A percentile compares a stretch with the other conserved stretches of the same genome.
Evolutionary conservation across 441 rosid genomes (phyloP).

Genomic region (Aleurites moluccanus): DNA sequence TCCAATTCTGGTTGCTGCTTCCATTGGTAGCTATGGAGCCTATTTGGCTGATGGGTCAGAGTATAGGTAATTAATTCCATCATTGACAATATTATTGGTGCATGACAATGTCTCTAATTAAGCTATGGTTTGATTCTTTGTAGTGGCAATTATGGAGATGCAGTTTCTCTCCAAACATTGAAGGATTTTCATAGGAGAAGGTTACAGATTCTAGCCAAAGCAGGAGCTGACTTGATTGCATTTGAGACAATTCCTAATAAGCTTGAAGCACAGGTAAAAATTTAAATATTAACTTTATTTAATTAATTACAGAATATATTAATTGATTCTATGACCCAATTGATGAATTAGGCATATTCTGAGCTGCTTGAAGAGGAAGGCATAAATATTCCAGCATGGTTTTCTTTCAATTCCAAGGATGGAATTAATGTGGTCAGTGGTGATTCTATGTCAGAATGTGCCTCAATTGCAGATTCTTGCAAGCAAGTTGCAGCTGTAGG

Average conservation of each 20-base stretch:
- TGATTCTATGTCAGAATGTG: constrained; percentile 66
- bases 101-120: background rate
- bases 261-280: constrained; percentile 73
- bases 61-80: constrained; percentile 48
- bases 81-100: background rate
- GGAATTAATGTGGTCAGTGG: constrained; percentile 71
- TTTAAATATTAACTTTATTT: background rate
- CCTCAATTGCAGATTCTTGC: constrained; percentile 71
- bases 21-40: constrained; percentile 98
- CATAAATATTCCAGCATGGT: constrained; percentile 72
- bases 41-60: constrained; percentile 94
- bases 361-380: constrained; percentile 32
- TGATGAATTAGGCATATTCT: background rate
- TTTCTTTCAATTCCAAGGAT: constrained; percentile 72
- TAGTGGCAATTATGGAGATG: constrained; percentile 69
- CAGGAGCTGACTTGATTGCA: constrained; percentile 80
- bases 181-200: constrained; percentile 89
- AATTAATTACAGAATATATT: background rate
- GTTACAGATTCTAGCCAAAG: constrained; percentile 58
- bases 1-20: constrained; percentile 78
- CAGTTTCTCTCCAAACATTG: constrained; percentile 53
- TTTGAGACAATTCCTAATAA: constrained; percentile 89
- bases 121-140: background rate
- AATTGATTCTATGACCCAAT: background rate
- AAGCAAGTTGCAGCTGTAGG: constrained; percentile 71